Evolutionary conservation across 2,329 filamentous ascomycete species (phyloP), one percentile per base, ranked within the genome.

Genomic region (Colletotrichum somersetense): DNA sequence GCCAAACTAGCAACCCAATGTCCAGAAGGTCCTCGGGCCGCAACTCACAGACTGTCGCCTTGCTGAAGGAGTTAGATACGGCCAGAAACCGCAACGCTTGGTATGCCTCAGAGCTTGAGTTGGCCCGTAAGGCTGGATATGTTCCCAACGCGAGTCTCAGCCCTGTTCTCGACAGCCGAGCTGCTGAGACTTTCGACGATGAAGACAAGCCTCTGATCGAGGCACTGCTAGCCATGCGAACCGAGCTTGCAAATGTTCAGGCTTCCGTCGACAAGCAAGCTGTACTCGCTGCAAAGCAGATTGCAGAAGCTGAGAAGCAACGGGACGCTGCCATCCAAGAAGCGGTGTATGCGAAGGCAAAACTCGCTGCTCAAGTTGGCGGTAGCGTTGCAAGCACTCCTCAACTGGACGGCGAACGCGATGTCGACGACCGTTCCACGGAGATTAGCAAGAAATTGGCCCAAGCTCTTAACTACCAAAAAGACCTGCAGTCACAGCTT

Each of bases 291-390:
- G 94, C 95, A 0, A 95, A 92, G 80, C 91, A 96, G 73, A 95
- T 99, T 73, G 95, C 96, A 1, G 95, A 98, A 79, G 92, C 97
- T 1, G 96, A 99, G 80, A 95, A 93, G 79, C 96, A 99, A 83
- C 89, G 97, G 62, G 96, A 99, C 81, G 91, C 92, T 52, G 96
- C 96, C n/a, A 91, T 99, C 66, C 93, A 92, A 77, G 97, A 99
- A 83, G 96, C 96, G 1, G 93, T 96, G 0, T 98, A 98, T 81
- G 94, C 95, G 44, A 97, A 97, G 79, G 95, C 97, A 3, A 98
- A 94, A 79, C 85, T 98, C 63, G 95, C 95, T 40, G 95, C 95
- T 10, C 92, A 95, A 74, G 77, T 81, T 4, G 91, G 89, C 48
- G 88, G 90, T 67, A 94, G 92, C 76, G 87, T 90, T 63, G 85